Conservation (phyloP, 2,329 filamentous ascomycete species). For the Diplodia sapinea region DNA sequence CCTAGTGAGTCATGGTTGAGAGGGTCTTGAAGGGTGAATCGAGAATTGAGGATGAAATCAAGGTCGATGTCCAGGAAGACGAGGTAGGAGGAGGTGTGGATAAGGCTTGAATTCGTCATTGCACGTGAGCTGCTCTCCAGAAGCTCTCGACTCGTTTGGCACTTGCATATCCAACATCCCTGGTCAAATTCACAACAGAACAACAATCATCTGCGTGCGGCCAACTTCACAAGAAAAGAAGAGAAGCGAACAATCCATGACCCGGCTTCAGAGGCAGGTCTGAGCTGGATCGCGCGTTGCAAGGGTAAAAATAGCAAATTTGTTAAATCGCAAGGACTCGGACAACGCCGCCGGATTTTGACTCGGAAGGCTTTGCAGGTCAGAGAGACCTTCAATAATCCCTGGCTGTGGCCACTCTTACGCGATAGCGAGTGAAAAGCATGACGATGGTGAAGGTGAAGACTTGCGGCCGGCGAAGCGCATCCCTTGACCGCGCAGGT, state of each 20-base stretch:
- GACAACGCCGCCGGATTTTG: too few relatives aligned
- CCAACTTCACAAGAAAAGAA: background rate
- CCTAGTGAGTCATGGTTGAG: background rate
- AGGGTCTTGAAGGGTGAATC: background rate
- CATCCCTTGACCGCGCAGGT: background rate
- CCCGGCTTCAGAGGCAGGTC: background rate
- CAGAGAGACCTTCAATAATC: background rate
- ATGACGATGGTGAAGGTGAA: background rate
- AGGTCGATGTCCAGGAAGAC: background rate
- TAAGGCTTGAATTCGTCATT: slow-evolving; percentile 23
- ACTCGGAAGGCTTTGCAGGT: background rate
- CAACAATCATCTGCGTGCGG: background rate
- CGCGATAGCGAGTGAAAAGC: too few relatives aligned
- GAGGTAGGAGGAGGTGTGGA: slow-evolving; percentile 5
- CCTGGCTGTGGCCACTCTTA: background rate
- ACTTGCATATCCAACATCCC: background rate
- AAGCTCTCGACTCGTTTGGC: background rate
- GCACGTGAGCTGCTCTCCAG: slow-evolving; percentile 5
- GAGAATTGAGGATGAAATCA: background rate
- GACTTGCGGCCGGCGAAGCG: background rate
- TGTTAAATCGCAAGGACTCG: background rate
- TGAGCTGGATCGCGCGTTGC: background rate
- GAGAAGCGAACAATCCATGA: background rate
- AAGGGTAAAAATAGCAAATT: background rate
- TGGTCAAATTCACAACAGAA: background rate